Evolutionary conservation across 2,329 filamentous ascomycete genomes (phyloP).

Genomic region (Diaporthe vaccinii): DNA sequence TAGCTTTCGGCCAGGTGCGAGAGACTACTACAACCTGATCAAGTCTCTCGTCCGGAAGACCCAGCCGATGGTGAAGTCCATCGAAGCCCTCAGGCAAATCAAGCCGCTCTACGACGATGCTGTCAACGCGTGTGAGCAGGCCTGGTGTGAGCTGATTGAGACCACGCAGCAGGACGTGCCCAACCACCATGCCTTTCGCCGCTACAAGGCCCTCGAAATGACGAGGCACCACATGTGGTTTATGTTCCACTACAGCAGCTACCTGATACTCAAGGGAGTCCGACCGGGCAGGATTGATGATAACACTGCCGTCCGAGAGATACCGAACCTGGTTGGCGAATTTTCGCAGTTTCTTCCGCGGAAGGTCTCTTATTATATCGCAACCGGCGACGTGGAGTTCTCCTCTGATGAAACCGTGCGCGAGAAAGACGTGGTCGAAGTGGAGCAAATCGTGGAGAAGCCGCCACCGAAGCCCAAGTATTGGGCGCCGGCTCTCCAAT

Average conservation of each 20-base stretch:
- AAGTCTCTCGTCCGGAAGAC: slow-evolving; percentile 52
- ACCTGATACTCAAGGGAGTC: slow-evolving; percentile 43
- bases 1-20: slow-evolving; percentile 67
- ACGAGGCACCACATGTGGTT: slow-evolving; percentile 51
- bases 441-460: background rate
- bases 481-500: background rate
- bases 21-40: slow-evolving; percentile 64
- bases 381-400: slow-evolving; percentile 54
- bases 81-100: slow-evolving; percentile 48
- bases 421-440: slow-evolving; percentile 14
- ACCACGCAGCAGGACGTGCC: slow-evolving; percentile 45
- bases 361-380: slow-evolving; percentile 52
- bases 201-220: slow-evolving; percentile 47
- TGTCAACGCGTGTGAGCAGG: slow-evolving; percentile 45
- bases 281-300: slow-evolving; percentile 39
- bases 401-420: slow-evolving; percentile 34
- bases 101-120: slow-evolving; percentile 47
- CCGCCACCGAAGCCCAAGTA: background rate
- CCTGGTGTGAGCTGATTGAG: slow-evolving; percentile 42
- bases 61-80: slow-evolving; percentile 36
- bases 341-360: slow-evolving; percentile 61
- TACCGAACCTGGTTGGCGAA: slow-evolving; percentile 61
- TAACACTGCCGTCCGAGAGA: slow-evolving; percentile 43
- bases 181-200: slow-evolving; percentile 38
- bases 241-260: slow-evolving; percentile 48